phyloP scores from a whole-genome alignment of 331 rosid species.

The Rosa hybrid region DNA sequence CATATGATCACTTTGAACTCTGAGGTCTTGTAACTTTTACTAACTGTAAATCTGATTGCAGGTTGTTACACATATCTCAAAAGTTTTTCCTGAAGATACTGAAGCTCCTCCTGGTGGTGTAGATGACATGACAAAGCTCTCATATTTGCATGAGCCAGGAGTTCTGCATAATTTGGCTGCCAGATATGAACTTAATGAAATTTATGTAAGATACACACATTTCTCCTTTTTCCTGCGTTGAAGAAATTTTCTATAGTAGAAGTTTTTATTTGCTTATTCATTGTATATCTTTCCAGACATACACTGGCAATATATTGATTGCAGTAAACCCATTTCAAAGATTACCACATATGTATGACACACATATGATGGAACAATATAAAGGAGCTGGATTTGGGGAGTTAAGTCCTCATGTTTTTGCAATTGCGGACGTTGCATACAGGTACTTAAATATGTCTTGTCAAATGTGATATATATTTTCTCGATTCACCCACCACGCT shows the following conservation, averaged over 20 bases:
- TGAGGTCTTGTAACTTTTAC: conserved; percentile 26
- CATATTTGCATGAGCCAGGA: conserved; percentile 98
- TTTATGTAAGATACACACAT: conserved; percentile 61
- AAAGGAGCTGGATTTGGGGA: conserved; percentile 94
- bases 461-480: neutral
- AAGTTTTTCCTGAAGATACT: conserved; percentile 86
- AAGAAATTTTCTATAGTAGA: conserved; percentile 23
- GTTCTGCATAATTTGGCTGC: conserved; percentile 88
- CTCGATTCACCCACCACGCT: neutral
- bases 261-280: conserved; percentile 21
- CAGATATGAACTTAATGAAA: conserved; percentile 97
- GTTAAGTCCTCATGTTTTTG: conserved; percentile 97
- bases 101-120: conserved; percentile 99
- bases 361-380: conserved; percentile 97
- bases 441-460: conserved; percentile 49
- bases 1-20: neutral
- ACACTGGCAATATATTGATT: conserved; percentile 91
- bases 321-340: conserved; percentile 98
- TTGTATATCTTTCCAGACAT: conserved; percentile 65
- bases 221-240: conserved; percentile 13
- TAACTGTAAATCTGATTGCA: conserved; percentile 41
- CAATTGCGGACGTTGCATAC: conserved; percentile 97
- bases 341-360: conserved; percentile 84
- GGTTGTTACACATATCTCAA: conserved; percentile 78
- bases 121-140: conserved; percentile 96